Evolutionary conservation across 2,329 filamentous ascomycete genomes (phyloP).

Genomic region (Stylonectria norvegica): DNA sequence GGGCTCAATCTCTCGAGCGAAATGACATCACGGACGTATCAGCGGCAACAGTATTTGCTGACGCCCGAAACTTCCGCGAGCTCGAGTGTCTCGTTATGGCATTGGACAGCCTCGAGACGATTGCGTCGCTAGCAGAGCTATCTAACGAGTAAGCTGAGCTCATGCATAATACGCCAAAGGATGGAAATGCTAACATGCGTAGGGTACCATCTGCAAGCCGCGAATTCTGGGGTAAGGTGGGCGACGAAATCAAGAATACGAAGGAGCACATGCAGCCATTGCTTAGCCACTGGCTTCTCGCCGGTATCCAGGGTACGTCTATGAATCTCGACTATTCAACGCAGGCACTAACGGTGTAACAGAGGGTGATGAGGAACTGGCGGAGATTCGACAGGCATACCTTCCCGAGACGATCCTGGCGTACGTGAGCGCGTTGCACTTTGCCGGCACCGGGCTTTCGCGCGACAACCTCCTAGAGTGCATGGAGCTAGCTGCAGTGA

Average conservation of each 20-base stretch:
- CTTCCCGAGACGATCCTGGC: slow-evolving; percentile 82
- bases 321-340: not conserved
- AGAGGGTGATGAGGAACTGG: slow-evolving; percentile 61
- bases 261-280: slow-evolving; percentile 58
- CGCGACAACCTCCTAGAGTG: slow-evolving; percentile 76
- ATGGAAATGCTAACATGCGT: slow-evolving; percentile 27
- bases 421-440: slow-evolving; percentile 77
- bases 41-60: slow-evolving; percentile 44
- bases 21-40: slow-evolving; percentile 34
- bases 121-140: slow-evolving; percentile 54
- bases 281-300: slow-evolving; percentile 62
- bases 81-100: slow-evolving; percentile 64
- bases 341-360: slow-evolving; percentile 10
- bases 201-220: slow-evolving; percentile 38
- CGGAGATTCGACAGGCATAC: slow-evolving; percentile 68
- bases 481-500: slow-evolving; percentile 76
- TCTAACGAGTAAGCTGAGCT: slow-evolving; percentile 48
- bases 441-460: slow-evolving; percentile 69
- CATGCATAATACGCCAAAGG: no score
- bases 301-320: slow-evolving; percentile 54
- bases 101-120: slow-evolving; percentile 66
- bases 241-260: slow-evolving; percentile 50
- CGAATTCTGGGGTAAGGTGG: slow-evolving; percentile 54
- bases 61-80: slow-evolving; percentile 63
- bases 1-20: slow-evolving; percentile 36